These are phyloP conservation scores for Acacia pycnantha DNA, from an alignment of 331 rosid genomes.

Conservation along the genomic window DNA sequence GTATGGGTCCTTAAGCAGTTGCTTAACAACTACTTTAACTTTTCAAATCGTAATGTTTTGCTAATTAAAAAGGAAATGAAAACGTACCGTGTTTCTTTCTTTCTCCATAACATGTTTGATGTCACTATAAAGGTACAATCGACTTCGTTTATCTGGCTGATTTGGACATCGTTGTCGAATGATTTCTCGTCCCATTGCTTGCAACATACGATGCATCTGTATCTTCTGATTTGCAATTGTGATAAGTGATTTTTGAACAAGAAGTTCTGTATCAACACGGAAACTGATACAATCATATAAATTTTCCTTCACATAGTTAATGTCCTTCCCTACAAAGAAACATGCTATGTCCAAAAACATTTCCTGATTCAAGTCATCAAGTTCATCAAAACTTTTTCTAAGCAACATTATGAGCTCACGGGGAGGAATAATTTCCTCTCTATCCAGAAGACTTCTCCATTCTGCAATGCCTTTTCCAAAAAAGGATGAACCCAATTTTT, in stretches of 20 bases:
- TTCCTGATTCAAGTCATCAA: neutral
- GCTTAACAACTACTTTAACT: no score
- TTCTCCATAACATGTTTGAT: neutral
- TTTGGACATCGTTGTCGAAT: neutral
- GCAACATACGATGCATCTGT: neutral
- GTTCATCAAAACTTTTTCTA: neutral
- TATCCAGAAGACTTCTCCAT: conserved; percentile 21
- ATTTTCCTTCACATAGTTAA: neutral
- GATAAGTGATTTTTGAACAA: neutral
- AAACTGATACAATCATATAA: neutral
- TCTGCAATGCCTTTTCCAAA: neutral
- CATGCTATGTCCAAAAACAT: neutral
- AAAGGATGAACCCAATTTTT: conserved; percentile 13
- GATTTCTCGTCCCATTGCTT: neutral
- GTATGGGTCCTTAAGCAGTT: no score
- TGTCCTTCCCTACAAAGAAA: neutral
- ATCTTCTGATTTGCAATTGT: neutral
- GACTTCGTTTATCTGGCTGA: neutral
- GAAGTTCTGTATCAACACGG: neutral
- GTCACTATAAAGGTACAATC: neutral
- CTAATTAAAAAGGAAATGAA: neutral
- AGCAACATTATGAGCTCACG: neutral
- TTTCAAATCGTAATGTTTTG: neutral
- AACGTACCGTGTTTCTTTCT: neutral
- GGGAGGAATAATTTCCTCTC: neutral